A percentile compares a stretch with the other conserved stretches of the same genome.
phyloP scores from a whole-genome alignment of 805 yeast species.

The Metschnikowia drakensbergensis region DNA sequence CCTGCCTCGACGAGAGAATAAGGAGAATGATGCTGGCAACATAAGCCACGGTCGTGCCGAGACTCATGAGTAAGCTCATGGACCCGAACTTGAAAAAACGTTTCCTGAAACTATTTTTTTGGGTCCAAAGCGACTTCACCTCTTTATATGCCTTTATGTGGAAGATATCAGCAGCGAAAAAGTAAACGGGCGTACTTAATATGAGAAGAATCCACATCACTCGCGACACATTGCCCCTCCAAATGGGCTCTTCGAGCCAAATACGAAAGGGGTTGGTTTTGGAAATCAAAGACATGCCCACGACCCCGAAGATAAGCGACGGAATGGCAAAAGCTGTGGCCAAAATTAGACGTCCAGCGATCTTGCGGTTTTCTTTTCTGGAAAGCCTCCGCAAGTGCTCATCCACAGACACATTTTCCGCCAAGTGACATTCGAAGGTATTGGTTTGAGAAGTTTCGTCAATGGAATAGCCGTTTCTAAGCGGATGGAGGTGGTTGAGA shows the following conservation, averaged over 20 bases:
- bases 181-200: conserved; percentile 68
- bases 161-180: conserved; percentile 70
- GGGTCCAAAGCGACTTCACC: conserved; percentile 52
- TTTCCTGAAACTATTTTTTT: conserved; percentile 50
- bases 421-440: conserved; percentile 48
- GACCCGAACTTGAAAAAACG: conserved; percentile 70
- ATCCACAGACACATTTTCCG: conserved; percentile 55
- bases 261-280: conserved; percentile 36
- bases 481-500: conserved; percentile 42
- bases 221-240: conserved; percentile 60
- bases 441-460: conserved; percentile 21
- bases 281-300: conserved; percentile 62
- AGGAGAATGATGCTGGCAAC: conserved; percentile 61
- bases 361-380: conserved; percentile 42
- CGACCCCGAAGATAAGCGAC: conserved; percentile 63
- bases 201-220: conserved; percentile 63
- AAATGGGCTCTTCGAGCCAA: conserved; percentile 59
- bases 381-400: conserved; percentile 56
- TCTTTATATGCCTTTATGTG: conserved; percentile 65
- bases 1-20: conserved; percentile 38
- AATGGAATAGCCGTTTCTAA: conserved; percentile 15
- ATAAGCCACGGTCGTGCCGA: conserved; percentile 73
- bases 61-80: conserved; percentile 67
- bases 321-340: conserved; percentile 59
- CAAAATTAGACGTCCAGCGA: conserved; percentile 45